Conservation (phyloP, 2,329 filamentous ascomycete genomes). For the Alternaria gaisen region DNA sequence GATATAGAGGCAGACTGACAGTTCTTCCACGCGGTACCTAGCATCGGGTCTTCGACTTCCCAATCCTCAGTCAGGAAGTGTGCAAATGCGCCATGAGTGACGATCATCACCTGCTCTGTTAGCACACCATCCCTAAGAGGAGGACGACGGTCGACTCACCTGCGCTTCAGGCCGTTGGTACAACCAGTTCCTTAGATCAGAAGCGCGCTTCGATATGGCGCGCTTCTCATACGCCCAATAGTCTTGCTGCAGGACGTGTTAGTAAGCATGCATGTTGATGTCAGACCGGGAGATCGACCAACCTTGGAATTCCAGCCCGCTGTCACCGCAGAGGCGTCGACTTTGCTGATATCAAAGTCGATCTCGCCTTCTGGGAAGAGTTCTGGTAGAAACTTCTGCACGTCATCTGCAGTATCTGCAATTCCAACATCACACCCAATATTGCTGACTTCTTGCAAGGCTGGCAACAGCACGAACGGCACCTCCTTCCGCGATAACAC, state of each 20-base stretch:
- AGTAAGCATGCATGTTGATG: conserved; percentile 15
- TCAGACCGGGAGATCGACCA: conserved; percentile 6
- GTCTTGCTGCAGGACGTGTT: conserved; percentile 28
- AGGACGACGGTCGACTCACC: not conserved
- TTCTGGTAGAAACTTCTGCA: conserved; percentile 51
- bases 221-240: conserved; percentile 43
- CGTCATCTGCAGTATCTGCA: conserved; percentile 51
- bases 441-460: conserved; percentile 79
- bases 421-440: conserved; percentile 78
- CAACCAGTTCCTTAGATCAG: conserved; percentile 40
- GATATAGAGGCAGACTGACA: conserved; percentile 26
- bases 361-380: conserved; percentile 66
- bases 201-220: conserved; percentile 42
- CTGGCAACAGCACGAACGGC: conserved; percentile 70
- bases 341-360: conserved; percentile 55
- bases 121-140: not conserved
- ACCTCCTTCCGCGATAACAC: conserved; percentile 47
- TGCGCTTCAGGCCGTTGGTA: conserved; percentile 40
- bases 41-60: conserved; percentile 49
- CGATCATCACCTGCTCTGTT: conserved; percentile 66
- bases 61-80: conserved; percentile 89
- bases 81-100: conserved; percentile 83
- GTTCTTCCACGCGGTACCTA: conserved; percentile 43
- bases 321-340: conserved; percentile 70
- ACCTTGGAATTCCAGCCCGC: conserved; percentile 77